Percentiles rank a stretch among this genome's conserved stretches.
Conservation (phyloP, 2,329 filamentous ascomycete species). For the Aspergillus oerlinghausenensis region DNA sequence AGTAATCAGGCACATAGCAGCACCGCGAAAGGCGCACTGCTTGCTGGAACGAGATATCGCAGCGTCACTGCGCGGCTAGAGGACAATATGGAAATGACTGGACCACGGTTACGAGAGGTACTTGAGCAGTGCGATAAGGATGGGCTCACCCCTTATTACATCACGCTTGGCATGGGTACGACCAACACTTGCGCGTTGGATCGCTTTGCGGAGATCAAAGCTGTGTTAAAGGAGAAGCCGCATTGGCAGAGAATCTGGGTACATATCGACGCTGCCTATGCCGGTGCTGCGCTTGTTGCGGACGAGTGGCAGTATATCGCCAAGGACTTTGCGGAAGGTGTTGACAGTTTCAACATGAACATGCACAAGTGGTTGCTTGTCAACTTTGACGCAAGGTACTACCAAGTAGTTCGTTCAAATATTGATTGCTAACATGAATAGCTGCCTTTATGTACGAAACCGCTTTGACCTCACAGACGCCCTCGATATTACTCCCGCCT, state of each 20-base stretch:
- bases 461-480: conserved; percentile 73
- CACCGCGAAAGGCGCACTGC: conserved; percentile 80
- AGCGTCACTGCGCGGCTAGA: conserved; percentile 60
- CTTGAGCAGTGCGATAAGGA: conserved; percentile 62
- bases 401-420: not conserved
- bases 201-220: conserved; percentile 66
- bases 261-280: conserved; percentile 90
- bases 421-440: conserved; percentile 38
- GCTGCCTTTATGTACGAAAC: conserved; percentile 72
- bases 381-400: conserved; percentile 70
- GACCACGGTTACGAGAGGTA: conserved; percentile 54
- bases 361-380: conserved; percentile 97
- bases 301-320: conserved; percentile 73
- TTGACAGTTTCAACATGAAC: conserved; percentile 91
- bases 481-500: conserved; percentile 72
- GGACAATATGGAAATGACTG: conserved; percentile 68
- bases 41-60: conserved; percentile 78
- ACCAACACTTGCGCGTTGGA: conserved; percentile 87
- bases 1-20: conserved; percentile 77
- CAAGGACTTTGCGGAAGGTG: conserved; percentile 53
- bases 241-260: conserved; percentile 69
- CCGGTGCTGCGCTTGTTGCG: conserved; percentile 76
- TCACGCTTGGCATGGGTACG: conserved; percentile 79
- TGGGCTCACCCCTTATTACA: conserved; percentile 78
- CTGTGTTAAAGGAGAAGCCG: conserved; percentile 43